A percentile compares a stretch with the other conserved stretches of the same genome.
Conservation (phyloP, 2,329 filamentous ascomycete genomes). For the Fusarium albosuccineum region DNA sequence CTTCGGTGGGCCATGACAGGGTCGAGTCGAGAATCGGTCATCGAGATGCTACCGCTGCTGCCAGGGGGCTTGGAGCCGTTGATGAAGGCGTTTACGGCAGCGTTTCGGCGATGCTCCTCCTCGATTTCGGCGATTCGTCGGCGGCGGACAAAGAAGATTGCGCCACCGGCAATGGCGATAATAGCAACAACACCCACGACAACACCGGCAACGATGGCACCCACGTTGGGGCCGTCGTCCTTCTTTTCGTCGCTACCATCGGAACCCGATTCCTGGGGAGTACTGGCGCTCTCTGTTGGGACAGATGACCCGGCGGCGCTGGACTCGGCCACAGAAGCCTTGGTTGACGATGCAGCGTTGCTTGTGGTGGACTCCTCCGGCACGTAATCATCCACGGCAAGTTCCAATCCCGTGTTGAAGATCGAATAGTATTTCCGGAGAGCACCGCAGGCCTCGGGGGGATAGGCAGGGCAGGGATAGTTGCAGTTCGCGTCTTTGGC, state of each 20-base stretch:
- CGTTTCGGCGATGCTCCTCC: conserved; percentile 86
- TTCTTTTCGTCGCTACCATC: conserved; percentile 16
- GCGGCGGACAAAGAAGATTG: conserved; percentile 80
- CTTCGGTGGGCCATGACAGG: conserved; percentile 86
- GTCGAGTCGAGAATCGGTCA: conserved; percentile 87
- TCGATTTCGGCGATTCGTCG: conserved; percentile 83
- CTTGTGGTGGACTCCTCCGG: conserved; percentile 22
- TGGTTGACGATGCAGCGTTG: conserved; percentile 45
- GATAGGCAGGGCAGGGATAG: conserved; percentile 74
- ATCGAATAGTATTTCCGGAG: conserved; percentile 56
- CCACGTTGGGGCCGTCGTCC: conserved; percentile 72
- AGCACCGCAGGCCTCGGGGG: conserved; percentile 69
- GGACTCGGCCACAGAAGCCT: conserved; percentile 38
- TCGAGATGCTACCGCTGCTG: conserved; percentile 75
- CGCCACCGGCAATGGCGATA: conserved; percentile 73
- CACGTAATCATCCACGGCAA: conserved; percentile 50
- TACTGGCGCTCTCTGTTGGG: conserved; percentile 1
- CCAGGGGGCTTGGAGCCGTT: conserved; percentile 72
- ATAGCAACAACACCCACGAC: conserved; percentile 85
- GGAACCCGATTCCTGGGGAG: not conserved
- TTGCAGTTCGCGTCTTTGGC: conserved; percentile 73
- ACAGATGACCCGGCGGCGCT: conserved; percentile 15
- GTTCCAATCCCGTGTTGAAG: conserved; percentile 63
- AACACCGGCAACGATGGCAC: conserved; percentile 87
- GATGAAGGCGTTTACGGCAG: conserved; percentile 82